phyloP scores from a whole-genome alignment of 805 yeast genomes.

The Pichia kluyveri region DNA sequence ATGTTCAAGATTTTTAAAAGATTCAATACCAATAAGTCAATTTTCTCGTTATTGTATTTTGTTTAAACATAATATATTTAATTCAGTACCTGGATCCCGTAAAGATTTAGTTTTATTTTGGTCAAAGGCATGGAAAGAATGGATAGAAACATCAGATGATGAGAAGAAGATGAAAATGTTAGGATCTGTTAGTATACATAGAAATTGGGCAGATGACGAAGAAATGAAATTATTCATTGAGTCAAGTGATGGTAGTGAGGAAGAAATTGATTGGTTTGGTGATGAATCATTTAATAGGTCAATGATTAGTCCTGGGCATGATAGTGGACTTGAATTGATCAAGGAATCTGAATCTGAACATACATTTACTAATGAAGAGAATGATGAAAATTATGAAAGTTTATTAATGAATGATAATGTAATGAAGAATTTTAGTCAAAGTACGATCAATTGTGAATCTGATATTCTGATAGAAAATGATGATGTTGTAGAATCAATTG shows the following conservation, averaged over 20 bases:
- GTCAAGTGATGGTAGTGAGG: slow-evolving; percentile 9
- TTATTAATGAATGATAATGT: no score
- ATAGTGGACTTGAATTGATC: slow-evolving; percentile 6
- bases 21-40: slow-evolving; percentile 19
- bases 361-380: not conserved
- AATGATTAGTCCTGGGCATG: not conserved
- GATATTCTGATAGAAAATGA: no score
- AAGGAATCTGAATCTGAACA: slow-evolving; percentile 9
- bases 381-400: not conserved
- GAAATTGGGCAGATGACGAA: slow-evolving; percentile 18
- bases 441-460: no score
- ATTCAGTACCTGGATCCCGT: slow-evolving; percentile 13
- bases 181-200: slow-evolving; percentile 7
- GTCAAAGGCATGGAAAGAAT: slow-evolving; percentile 18
- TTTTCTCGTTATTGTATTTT: slow-evolving; percentile 22
- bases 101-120: slow-evolving; percentile 18
- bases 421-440: no score
- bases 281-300: not conserved
- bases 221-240: slow-evolving; percentile 18
- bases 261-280: slow-evolving; percentile 7
- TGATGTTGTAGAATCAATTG: no score
- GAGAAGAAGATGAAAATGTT: slow-evolving; percentile 13
- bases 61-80: slow-evolving; percentile 13
- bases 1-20: slow-evolving; percentile 14
- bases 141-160: slow-evolving; percentile 13